These are phyloP conservation scores for Rhododendron simsii DNA, from an alignment of 148 eudicot species.

Conservation along the genomic window DNA sequence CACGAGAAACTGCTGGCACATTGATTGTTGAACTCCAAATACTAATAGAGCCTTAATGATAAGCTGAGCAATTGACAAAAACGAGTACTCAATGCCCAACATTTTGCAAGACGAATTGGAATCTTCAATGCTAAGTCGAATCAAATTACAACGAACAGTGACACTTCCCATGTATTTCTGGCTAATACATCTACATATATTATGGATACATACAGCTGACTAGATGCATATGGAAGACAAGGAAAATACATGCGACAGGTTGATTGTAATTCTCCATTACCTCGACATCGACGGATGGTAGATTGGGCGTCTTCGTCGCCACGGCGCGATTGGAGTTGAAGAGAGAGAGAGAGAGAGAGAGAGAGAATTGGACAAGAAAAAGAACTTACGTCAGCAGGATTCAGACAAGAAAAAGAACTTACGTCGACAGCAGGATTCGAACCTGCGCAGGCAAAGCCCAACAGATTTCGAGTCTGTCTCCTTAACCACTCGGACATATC, in stretches of 20 bases:
- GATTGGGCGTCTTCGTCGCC: neutral
- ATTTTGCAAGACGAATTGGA: too few species aligned
- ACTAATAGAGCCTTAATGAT: too few species aligned
- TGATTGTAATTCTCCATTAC: neutral
- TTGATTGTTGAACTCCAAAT: too few species aligned
- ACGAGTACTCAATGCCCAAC: too few species aligned
- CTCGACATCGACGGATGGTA: slow-evolving; percentile 17
- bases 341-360: slow-evolving; percentile 23
- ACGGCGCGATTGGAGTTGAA: neutral
- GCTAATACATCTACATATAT: neutral
- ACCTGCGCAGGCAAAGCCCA: slow-evolving; percentile 17
- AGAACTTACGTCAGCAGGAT: slow-evolving; percentile 2
- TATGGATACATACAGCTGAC: neutral
- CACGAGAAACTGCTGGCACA: too few species aligned
- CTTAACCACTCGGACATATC: slow-evolving; percentile 89
- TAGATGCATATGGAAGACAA: neutral
- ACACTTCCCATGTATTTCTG: neutral
- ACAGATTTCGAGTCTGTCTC: slow-evolving; percentile 38
- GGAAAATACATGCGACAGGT: neutral
- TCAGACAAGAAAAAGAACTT: neutral
- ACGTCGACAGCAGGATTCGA: slow-evolving; percentile 18
- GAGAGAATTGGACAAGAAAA: neutral
- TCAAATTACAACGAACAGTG: neutral
- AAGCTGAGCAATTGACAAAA: too few species aligned
- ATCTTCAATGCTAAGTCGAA: neutral